These are phyloP conservation scores for Acacia crassicarpa DNA, from an alignment of 306 rosid genomes.

Conservation along the genomic window DNA sequence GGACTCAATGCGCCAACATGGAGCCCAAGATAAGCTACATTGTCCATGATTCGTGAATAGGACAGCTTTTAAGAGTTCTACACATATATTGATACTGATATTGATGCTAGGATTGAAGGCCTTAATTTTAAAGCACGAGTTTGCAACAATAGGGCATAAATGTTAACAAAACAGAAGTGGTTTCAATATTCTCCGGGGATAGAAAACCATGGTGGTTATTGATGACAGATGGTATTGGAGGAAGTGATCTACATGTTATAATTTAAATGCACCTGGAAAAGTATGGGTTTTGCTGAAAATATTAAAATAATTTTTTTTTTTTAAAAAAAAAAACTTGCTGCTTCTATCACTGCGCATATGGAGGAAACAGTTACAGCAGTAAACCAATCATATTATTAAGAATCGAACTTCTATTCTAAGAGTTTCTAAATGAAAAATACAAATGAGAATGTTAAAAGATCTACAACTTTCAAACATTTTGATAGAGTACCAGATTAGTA, in stretches of 20 bases:
- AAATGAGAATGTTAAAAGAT: constrained; percentile 25
- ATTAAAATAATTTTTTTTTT: too few species aligned
- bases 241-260: not conserved
- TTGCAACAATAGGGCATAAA: not conserved
- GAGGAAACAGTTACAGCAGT: not conserved
- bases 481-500: too few species aligned
- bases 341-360: not conserved
- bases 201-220: not conserved
- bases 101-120: not conserved
- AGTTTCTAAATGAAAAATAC: constrained; percentile 4
- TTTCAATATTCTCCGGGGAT: constrained; percentile 1
- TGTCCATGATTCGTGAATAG: not conserved
- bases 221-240: not conserved
- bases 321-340: not conserved
- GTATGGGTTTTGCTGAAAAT: not conserved
- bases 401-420: not conserved
- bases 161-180: not conserved
- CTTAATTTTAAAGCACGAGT: not conserved
- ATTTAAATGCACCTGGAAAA: not conserved
- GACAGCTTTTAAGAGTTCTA: not conserved
- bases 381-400: not conserved
- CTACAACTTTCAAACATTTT: constrained; percentile 25
- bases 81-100: not conserved
- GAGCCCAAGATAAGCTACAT: not conserved
- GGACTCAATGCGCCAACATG: not conserved